Conservation (phyloP, 805 yeast genomes). For the Cyberlindnera veronae region DNA sequence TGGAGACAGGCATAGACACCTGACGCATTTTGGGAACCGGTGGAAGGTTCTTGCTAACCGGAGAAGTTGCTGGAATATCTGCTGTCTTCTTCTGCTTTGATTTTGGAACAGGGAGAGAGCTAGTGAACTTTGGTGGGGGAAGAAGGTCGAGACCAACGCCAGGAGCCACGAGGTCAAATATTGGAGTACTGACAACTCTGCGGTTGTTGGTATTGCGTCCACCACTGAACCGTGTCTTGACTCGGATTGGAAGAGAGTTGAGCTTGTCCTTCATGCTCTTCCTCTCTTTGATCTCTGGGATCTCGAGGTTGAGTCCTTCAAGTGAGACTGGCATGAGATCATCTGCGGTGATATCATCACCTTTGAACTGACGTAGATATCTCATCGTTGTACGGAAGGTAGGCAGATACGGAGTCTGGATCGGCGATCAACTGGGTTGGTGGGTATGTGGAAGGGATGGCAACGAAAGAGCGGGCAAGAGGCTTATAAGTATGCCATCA, state of each 20-base stretch:
- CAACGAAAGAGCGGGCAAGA: background rate
- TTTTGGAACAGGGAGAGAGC: background rate
- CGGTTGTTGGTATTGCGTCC: slow-evolving; percentile 8
- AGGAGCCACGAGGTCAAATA: slow-evolving; percentile 17
- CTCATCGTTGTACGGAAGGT: slow-evolving; percentile 16
- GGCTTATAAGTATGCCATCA: background rate
- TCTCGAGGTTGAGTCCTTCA: slow-evolving; percentile 5
- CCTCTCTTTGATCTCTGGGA: slow-evolving; percentile 4
- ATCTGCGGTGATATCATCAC: slow-evolving; percentile 19
- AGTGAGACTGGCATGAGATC: slow-evolving; percentile 11
- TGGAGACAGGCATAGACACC: slow-evolving; percentile 13
- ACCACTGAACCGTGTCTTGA: slow-evolving; percentile 19
- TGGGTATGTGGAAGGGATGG: background rate
- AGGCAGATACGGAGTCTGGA: background rate
- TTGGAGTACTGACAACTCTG: slow-evolving; percentile 23
- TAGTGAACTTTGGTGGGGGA: slow-evolving; percentile 2
- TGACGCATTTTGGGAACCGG: slow-evolving; percentile 4
- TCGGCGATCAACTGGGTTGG: background rate
- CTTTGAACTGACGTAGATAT: slow-evolving; percentile 20
- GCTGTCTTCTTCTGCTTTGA: background rate
- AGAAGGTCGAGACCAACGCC: background rate
- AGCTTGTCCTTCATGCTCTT: background rate
- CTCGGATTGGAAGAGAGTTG: slow-evolving; percentile 21
- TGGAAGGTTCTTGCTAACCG: background rate
- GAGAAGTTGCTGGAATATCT: too few relatives aligned